Evolutionary conservation across 352 stramenopile genomes (phyloP).

Genomic region (Phytophthora tentaculata): DNA sequence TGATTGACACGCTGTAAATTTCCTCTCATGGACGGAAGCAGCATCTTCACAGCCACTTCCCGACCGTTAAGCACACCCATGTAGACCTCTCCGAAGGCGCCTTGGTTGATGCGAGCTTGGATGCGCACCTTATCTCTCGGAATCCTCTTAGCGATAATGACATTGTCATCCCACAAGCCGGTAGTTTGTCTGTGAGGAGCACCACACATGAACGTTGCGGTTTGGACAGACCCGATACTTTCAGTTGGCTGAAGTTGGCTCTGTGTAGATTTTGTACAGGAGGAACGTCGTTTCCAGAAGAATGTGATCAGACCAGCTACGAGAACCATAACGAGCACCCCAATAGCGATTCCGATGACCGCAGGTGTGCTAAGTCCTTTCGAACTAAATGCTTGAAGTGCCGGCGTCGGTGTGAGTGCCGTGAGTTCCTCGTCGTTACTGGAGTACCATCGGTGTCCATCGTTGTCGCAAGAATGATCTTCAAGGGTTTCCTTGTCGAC

Average conservation of each 20-base stretch:
- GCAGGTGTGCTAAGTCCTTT: constrained; percentile 7
- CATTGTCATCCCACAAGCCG: constrained; percentile 37
- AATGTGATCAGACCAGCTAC: constrained; percentile 5
- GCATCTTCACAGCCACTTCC: constrained; percentile 50
- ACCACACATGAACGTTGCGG: not conserved
- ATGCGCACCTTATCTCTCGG: constrained; percentile 35
- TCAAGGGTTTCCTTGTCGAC: not conserved
- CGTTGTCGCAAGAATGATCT: not conserved
- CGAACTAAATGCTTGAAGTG: not conserved
- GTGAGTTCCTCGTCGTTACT: constrained; percentile 7
- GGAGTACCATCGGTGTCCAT: constrained; percentile 13
- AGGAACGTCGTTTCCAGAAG: constrained; percentile 6
- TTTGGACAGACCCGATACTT: constrained; percentile 4
- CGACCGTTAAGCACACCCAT: constrained; percentile 35
- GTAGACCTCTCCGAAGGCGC: constrained; percentile 58
- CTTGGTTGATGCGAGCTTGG: constrained; percentile 31
- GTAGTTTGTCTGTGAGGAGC: not conserved
- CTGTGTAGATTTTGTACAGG: constrained; percentile 2
- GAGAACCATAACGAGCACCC: constrained; percentile 1
- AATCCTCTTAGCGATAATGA: constrained; percentile 35
- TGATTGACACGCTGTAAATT: constrained; percentile 13
- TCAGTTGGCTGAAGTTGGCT: constrained; percentile 12
- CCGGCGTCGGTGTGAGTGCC: not conserved
- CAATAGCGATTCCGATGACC: constrained; percentile 6
- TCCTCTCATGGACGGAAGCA: constrained; percentile 11